These are phyloP conservation scores for Veloboletus limbatus DNA, from an alignment of 1,284 basidiomycete genomes.

Conservation along the genomic window DNA sequence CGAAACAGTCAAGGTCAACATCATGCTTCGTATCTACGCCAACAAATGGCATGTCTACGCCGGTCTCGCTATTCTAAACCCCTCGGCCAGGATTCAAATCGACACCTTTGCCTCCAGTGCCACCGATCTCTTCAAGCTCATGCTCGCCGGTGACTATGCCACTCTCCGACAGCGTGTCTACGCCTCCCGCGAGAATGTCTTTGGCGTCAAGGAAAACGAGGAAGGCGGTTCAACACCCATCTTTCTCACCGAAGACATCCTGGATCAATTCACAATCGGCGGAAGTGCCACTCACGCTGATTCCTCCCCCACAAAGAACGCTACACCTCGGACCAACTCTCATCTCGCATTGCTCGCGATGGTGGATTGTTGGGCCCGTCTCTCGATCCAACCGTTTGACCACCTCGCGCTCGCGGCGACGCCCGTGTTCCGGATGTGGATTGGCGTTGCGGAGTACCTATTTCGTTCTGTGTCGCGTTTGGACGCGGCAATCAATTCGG, in stretches of 20 bases:
- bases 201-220: conserved; percentile 47
- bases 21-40: conserved; percentile 93
- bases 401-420: conserved; percentile 95
- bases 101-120: conserved; percentile 84
- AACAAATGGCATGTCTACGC: conserved; percentile 99
- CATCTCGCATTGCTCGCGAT: conserved; percentile 96
- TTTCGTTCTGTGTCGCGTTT: conserved; percentile 72
- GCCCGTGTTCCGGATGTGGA: conserved; percentile 95
- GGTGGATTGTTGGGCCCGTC: conserved; percentile 96
- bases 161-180: conserved; percentile 74
- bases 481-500: conserved; percentile 72
- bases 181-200: conserved; percentile 76
- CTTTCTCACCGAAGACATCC: conserved; percentile 80
- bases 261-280: conserved; percentile 76
- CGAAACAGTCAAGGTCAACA: conserved; percentile 98
- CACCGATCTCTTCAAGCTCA: conserved; percentile 93
- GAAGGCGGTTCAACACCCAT: conserved; percentile 55
- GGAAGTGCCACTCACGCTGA: conserved; percentile 19
- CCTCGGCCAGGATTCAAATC: conserved; percentile 87
- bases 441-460: conserved; percentile 95
- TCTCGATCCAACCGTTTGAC: conserved; percentile 86
- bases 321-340: conserved; percentile 61
- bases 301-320: conserved; percentile 9
- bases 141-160: conserved; percentile 77
- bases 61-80: conserved; percentile 95